phyloP scores from a whole-genome alignment of 345 rosid species.

The Lagerstroemia speciosa region DNA sequence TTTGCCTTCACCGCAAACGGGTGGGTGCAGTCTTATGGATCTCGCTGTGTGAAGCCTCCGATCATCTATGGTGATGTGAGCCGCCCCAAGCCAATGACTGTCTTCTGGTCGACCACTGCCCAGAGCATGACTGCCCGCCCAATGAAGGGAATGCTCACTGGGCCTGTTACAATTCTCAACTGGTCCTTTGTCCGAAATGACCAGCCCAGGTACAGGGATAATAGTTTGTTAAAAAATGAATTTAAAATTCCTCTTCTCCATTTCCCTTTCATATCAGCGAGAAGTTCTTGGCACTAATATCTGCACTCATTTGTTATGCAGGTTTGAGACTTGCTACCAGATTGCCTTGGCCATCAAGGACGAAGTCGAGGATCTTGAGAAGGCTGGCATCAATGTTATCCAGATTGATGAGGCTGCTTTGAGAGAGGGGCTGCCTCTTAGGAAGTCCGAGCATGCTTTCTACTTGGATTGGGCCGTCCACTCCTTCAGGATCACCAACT shows the following conservation, averaged over 20 bases:
- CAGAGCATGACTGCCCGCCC: constrained; percentile 97
- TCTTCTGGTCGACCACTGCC: constrained; percentile 89
- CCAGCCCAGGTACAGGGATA: constrained; percentile 69
- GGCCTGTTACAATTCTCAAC: constrained; percentile 97
- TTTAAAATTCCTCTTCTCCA: background rate
- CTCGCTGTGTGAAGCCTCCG: constrained; percentile 99
- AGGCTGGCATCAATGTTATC: constrained; percentile 76
- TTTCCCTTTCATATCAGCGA: background rate
- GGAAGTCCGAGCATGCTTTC: constrained; percentile 96
- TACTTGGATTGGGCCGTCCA: constrained; percentile 99
- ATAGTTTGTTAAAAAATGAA: background rate
- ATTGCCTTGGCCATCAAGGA: constrained; percentile 98
- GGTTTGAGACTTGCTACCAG: constrained; percentile 92
- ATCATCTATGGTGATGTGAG: constrained; percentile 98
- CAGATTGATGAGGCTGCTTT: constrained; percentile 98
- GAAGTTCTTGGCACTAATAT: background rate
- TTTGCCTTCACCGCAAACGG: constrained; percentile 90
- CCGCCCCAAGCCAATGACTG: constrained; percentile 98
- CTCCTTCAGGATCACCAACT: constrained; percentile 96
- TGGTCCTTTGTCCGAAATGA: constrained; percentile 98
- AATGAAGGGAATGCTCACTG: constrained; percentile 99
- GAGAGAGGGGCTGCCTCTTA: constrained; percentile 93
- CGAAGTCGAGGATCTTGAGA: constrained; percentile 96
- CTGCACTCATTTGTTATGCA: constrained; percentile 11
- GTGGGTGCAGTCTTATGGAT: constrained; percentile 98